These are phyloP conservation scores for Pycnococcus provasolii DNA, from an alignment of 139 green algal species.

Conservation along the genomic window DNA sequence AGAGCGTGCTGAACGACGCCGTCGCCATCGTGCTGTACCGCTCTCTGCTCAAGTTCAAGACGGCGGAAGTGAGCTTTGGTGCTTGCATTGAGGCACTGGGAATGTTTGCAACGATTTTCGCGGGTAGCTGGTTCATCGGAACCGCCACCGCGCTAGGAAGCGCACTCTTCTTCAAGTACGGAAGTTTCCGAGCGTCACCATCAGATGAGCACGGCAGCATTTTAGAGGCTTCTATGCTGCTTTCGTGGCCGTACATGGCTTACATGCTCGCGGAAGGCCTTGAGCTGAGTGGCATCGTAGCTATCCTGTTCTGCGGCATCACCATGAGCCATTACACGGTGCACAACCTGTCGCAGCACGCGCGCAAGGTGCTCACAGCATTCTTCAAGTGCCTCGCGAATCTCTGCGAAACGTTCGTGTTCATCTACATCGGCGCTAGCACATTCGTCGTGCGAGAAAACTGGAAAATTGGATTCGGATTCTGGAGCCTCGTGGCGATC, in stretches of 20 bases:
- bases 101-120: slow-evolving; percentile 1
- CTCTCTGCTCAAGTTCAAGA: slow-evolving; percentile 39
- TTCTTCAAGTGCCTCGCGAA: slow-evolving; percentile 48
- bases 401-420: slow-evolving; percentile 69
- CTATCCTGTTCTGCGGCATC: slow-evolving; percentile 69
- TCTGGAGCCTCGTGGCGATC: slow-evolving; percentile 3
- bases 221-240: slow-evolving; percentile 49
- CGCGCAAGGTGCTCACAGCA: slow-evolving; percentile 31
- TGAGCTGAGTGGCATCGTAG: slow-evolving; percentile 53
- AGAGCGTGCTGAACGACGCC: slow-evolving; percentile 72
- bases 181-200: background rate
- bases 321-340: slow-evolving; percentile 62
- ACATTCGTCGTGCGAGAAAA: slow-evolving; percentile 1
- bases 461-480: background rate
- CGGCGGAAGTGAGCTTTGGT: background rate
- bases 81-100: background rate
- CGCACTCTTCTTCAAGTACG: slow-evolving; percentile 10
- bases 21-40: slow-evolving; percentile 67
- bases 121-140: slow-evolving; percentile 3
- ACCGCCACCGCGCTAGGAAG: background rate
- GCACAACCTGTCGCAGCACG: slow-evolving; percentile 45
- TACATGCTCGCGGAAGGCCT: slow-evolving; percentile 65
- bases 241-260: slow-evolving; percentile 44
- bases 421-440: slow-evolving; percentile 52
- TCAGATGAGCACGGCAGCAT: slow-evolving; percentile 24